phyloP scores from a whole-genome alignment of 805 yeast genomes.

The Saturnispora halmiae region DNA sequence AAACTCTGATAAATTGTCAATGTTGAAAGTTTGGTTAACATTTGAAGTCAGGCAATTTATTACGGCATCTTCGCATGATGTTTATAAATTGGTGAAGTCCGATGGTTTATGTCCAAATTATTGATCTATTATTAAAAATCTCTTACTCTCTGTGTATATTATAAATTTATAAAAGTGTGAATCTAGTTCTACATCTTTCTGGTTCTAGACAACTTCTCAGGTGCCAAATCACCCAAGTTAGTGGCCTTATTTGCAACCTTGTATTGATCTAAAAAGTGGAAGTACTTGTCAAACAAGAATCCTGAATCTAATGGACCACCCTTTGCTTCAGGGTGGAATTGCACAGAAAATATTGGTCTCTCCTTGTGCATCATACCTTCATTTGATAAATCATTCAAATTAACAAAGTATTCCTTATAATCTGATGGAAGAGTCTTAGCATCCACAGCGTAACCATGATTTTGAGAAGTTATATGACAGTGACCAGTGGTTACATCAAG shows the following conservation, averaged over 20 bases:
- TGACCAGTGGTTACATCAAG: conserved; percentile 82
- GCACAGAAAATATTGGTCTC: conserved; percentile 91
- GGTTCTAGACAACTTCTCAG: conserved; percentile 12
- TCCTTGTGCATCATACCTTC: conserved; percentile 92
- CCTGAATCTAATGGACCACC: conserved; percentile 97
- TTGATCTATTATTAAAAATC: conserved; percentile 33
- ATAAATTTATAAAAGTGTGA: not conserved
- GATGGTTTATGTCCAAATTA: conserved; percentile 62
- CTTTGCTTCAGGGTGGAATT: conserved; percentile 98
- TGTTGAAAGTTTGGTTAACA: conserved; percentile 88
- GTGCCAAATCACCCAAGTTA: conserved; percentile 13
- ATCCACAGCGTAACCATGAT: conserved; percentile 97
- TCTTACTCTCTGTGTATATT: too few relatives aligned
- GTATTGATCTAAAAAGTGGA: conserved; percentile 56
- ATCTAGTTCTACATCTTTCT: conserved; percentile 12
- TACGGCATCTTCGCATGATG: conserved; percentile 73
- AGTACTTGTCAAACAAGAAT: conserved; percentile 83
- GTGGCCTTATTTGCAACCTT: conserved; percentile 29
- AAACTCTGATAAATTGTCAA: conserved; percentile 55
- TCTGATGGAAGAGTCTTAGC: conserved; percentile 61
- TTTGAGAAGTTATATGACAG: conserved; percentile 97
- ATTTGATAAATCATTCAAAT: conserved; percentile 90
- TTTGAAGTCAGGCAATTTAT: conserved; percentile 83
- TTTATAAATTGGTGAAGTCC: conserved; percentile 48
- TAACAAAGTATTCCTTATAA: conserved; percentile 82